phyloP scores from a whole-genome alignment of 2,329 filamentous ascomycete genomes.

The Aureobasidium sp. region DNA sequence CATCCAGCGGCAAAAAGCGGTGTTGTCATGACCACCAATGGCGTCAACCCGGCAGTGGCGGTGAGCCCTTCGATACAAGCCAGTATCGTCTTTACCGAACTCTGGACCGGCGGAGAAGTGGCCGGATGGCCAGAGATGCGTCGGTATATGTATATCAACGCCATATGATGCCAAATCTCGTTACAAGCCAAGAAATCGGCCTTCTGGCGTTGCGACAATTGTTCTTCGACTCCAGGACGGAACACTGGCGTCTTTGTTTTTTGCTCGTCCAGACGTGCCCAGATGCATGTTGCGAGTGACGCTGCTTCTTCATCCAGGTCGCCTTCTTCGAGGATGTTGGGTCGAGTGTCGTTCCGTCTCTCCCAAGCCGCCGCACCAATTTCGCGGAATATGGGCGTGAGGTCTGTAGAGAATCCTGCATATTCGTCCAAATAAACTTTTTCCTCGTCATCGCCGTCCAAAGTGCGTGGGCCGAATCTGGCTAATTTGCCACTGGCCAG shows the following conservation, averaged over 20 bases:
- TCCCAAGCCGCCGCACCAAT: conserved; percentile 16
- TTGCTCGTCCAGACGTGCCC: neutral
- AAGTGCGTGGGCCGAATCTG: neutral
- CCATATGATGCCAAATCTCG: conserved; percentile 17
- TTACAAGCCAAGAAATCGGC: conserved; percentile 10
- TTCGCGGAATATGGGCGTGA: conserved; percentile 12
- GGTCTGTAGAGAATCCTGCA: conserved; percentile 15
- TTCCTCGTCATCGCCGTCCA: conserved; percentile 5
- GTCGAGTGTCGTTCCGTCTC: neutral
- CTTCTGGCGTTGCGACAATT: conserved; percentile 7
- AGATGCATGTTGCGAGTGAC: neutral
- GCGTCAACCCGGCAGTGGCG: conserved; percentile 13
- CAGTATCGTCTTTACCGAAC: conserved; percentile 4
- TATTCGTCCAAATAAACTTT: conserved; percentile 17
- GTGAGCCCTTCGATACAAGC: conserved; percentile 4
- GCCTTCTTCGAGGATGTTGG: conserved; percentile 3
- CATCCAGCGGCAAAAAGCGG: conserved; percentile 15
- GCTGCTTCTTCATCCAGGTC: conserved; percentile 14
- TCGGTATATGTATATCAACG: conserved; percentile 15
- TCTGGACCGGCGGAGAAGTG: neutral
- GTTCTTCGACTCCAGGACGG: conserved; percentile 5
- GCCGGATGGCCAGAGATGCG: conserved; percentile 1
- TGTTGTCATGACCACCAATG: conserved; percentile 16
- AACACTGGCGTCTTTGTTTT: neutral
- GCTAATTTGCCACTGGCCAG: conserved; percentile 13